phyloP scores from a whole-genome alignment of 345 rosid species.

The Linum tenue region DNA sequence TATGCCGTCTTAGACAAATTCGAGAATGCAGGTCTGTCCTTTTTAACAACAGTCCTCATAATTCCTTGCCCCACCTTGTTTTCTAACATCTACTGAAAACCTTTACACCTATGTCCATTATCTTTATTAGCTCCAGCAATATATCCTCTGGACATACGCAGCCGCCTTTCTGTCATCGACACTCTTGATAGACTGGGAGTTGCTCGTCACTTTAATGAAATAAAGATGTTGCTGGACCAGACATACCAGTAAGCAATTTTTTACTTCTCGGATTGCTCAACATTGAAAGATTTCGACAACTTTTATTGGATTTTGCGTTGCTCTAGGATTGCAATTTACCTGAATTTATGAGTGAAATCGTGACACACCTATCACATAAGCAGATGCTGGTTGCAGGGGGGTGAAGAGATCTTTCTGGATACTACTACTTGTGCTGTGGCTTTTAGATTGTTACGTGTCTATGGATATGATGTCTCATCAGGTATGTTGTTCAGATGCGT shows the following conservation, averaged over 20 bases:
- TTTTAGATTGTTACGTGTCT: constrained; percentile 8
- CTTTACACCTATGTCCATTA: too few relatives aligned
- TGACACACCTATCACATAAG: neutral
- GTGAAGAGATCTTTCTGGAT: constrained; percentile 14
- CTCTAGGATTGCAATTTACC: neutral
- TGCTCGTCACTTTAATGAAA: constrained; percentile 6
- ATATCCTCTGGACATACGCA: too few relatives aligned
- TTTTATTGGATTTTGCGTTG: too few relatives aligned
- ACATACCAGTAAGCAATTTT: constrained; percentile 1
- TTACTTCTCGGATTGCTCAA: too few relatives aligned
- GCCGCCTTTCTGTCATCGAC: too few relatives aligned
- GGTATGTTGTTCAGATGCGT: neutral
- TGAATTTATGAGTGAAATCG: neutral
- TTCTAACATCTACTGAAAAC: too few relatives aligned
- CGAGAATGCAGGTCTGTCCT: neutral
- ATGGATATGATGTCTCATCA: constrained; percentile 14
- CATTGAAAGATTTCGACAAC: too few relatives aligned
- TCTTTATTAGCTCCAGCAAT: too few relatives aligned
- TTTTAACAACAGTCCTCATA: neutral
- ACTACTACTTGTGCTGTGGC: constrained; percentile 5
- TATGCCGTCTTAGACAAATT: neutral
- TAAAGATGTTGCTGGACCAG: neutral
- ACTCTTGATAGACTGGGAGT: neutral
- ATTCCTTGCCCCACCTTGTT: neutral
- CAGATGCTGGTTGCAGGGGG: constrained; percentile 6